Conservation (phyloP, 1,284 basidiomycete species). For the Moesziomyces sp. region DNA sequence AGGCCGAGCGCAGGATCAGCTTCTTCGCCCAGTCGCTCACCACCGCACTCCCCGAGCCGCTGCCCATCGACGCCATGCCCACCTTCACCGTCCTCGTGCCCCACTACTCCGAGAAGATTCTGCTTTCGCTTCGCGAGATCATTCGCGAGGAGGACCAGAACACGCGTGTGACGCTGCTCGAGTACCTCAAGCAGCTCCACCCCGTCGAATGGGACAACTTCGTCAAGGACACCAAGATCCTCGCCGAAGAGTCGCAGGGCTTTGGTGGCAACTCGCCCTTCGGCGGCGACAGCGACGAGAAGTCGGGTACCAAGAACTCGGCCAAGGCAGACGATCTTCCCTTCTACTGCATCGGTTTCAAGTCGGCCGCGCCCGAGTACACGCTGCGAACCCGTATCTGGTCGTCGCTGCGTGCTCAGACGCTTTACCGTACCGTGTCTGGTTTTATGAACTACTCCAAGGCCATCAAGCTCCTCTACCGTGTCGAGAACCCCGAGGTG, state of each 20-base stretch:
- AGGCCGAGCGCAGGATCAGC: conserved; percentile 67
- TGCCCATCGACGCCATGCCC: conserved; percentile 67
- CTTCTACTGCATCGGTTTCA: conserved; percentile 99
- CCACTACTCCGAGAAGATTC: conserved; percentile 68
- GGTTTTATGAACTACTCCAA: conserved; percentile 99
- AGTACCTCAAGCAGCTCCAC: conserved; percentile 93
- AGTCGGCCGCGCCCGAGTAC: conserved; percentile 97
- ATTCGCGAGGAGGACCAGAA: conserved; percentile 68
- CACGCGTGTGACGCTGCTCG: conserved; percentile 67
- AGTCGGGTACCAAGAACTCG: conserved; percentile 58
- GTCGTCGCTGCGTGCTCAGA: conserved; percentile 97
- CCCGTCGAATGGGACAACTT: conserved; percentile 99
- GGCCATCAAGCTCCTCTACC: conserved; percentile 99
- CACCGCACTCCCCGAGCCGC: conserved; percentile 64
- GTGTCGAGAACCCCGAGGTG: conserved; percentile 98
- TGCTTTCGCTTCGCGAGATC: conserved; percentile 67
- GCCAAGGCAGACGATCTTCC: conserved; percentile 85
- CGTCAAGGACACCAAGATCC: conserved; percentile 98
- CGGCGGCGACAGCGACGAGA: conserved; percentile 72
- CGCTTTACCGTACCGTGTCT: conserved; percentile 96
- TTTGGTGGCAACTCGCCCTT: conserved; percentile 82
- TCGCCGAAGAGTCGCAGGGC: conserved; percentile 92
- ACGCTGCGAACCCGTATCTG: conserved; percentile 98
- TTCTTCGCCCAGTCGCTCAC: conserved; percentile 68
- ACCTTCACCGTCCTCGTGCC: conserved; percentile 68